Evolutionary conservation across 148 eudicot genomes (phyloP).

Genomic region (Cornus florida): DNA sequence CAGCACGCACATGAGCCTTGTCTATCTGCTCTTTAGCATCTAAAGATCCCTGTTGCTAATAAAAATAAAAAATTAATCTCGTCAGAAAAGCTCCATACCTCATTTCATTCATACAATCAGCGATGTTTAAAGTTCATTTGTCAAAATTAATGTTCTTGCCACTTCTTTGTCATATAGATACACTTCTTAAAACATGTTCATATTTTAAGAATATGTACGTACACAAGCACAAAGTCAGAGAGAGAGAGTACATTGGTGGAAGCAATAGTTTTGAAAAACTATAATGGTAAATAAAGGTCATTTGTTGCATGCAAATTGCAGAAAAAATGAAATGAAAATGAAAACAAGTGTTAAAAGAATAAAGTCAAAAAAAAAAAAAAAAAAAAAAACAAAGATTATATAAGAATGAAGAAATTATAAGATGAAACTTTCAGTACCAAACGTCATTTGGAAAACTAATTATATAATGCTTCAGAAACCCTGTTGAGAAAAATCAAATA

Average conservation of each 20-base stretch:
- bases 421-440: background rate
- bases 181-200: no score
- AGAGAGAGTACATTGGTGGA: background rate
- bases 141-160: background rate
- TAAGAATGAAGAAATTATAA: background rate
- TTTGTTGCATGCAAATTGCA: background rate
- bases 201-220: background rate
- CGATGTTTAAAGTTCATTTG: background rate
- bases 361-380: background rate
- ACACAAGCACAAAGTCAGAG: background rate
- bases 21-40: conserved; percentile 50
- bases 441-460: background rate
- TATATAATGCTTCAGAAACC: background rate
- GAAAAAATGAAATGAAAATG: no score
- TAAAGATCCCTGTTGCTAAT: conserved; percentile 51
- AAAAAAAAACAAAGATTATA: background rate
- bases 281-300: background rate
- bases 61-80: background rate
- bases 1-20: conserved; percentile 49
- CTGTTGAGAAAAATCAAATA: background rate
- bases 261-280: background rate
- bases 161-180: background rate
- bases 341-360: no score
- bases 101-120: background rate
- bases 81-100: background rate